Percentiles rank a stretch among this genome's conserved stretches.
phyloP scores from a whole-genome alignment of 352 stramenopile species.

The Phytophthora hybrid region DNA sequence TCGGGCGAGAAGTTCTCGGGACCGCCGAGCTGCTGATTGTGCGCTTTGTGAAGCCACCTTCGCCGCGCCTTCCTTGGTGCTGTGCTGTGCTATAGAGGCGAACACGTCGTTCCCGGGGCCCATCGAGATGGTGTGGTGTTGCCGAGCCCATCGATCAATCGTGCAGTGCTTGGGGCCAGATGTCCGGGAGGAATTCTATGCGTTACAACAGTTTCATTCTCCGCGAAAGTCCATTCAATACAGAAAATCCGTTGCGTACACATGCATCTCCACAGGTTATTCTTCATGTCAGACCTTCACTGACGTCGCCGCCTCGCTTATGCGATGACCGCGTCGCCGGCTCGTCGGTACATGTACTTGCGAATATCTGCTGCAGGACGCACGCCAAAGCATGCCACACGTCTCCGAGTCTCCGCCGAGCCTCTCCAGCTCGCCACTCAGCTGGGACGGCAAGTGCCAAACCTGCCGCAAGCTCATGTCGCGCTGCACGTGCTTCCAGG shows the following conservation, averaged over 20 bases:
- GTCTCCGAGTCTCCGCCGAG: not conserved
- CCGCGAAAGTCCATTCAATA: not conserved
- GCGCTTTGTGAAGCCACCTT: not conserved
- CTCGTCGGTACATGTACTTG: too few relatives aligned
- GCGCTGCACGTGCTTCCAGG: slow-evolving; percentile 49
- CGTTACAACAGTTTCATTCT: not conserved
- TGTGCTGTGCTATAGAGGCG: not conserved
- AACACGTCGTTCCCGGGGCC: too few relatives aligned
- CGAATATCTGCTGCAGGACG: slow-evolving; percentile 14
- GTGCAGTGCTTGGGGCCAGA: slow-evolving; percentile 2
- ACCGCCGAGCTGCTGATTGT: not conserved
- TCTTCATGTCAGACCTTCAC: not conserved
- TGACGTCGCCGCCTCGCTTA: slow-evolving; percentile 8
- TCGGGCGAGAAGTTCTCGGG: too few relatives aligned
- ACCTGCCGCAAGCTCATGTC: slow-evolving; percentile 57
- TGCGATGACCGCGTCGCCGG: too few relatives aligned
- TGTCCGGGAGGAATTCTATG: not conserved
- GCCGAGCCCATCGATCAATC: slow-evolving; percentile 28
- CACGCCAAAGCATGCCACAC: slow-evolving; percentile 27
- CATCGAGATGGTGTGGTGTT: slow-evolving; percentile 20
- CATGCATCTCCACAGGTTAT: not conserved
- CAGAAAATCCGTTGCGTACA: not conserved
- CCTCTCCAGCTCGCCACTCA: slow-evolving; percentile 24
- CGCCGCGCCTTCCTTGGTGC: not conserved
- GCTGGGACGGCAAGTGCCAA: slow-evolving; percentile 55